Base-by-base conservation (phyloP, 345 rosid species). In the Bretschneidera sinensis region DNA sequence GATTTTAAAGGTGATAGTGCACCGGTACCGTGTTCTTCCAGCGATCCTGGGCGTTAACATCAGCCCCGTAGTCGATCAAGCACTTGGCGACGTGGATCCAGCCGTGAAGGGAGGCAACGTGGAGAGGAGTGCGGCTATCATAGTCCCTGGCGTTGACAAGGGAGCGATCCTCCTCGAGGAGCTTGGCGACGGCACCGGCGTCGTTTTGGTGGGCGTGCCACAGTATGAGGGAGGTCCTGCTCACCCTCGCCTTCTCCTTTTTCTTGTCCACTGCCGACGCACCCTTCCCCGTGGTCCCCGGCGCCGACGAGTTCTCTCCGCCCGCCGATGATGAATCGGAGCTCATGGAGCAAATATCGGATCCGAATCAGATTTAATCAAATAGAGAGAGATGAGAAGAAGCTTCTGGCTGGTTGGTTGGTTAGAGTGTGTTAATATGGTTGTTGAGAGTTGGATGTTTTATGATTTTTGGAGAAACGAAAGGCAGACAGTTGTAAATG, bases 171-270 rank as follows among this genome's bases (percentile, higher is more conserved):
- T 94, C 99, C 76, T 90, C 96, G 8, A 94, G 86, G 51, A 94
- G 96, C 72, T 90, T 94, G 39, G 84, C 80, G 31, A 94, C 99
- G 22, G 96, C 89, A 4, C 76, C 59, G 56, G 78, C 78, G 75
- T 94, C 99, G 84, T 94, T 88, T 57, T 94, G 99, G 77, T 94
- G 99, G 19, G 99, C 91, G 70, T 94, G 97, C 99, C 99, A 94
- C 2, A 94, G 86, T 65, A 94, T 90, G 71, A 83, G 74, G 20
- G 99, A 94, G 43, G 99, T 94, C 78, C 95, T 79, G 83, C 97
- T 94, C 56, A 94, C 97, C 57, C 99, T 78, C 28, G 99, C 89
- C 86, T 94, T 94, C 84, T 94, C 97, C 82, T 83, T 89, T 70
- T 85, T 91, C 80, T 87, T 92, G 53, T 84, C 84, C 60, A 55